Conservation (phyloP, 2,329 filamentous ascomycete species). For the Alternaria arbusti region DNA sequence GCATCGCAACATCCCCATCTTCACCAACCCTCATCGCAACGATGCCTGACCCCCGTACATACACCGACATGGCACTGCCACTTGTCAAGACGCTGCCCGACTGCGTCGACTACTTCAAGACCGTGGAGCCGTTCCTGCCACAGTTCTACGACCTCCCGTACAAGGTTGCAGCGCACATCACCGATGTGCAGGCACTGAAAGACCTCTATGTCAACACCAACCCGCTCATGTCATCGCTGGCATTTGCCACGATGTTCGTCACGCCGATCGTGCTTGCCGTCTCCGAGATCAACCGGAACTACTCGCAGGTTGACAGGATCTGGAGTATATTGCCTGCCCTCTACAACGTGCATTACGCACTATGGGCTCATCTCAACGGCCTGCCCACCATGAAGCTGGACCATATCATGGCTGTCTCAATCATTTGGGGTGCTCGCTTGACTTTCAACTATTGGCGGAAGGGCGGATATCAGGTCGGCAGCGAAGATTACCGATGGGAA, state of each 20-base stretch:
- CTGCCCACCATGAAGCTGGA: conserved; percentile 75
- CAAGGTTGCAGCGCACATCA: conserved; percentile 61
- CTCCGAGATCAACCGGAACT: conserved; percentile 89
- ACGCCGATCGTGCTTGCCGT: conserved; percentile 73
- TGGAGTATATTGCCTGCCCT: conserved; percentile 91
- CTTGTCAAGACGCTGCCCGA: conserved; percentile 73
- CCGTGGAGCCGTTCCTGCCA: conserved; percentile 79
- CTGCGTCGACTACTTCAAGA: conserved; percentile 76
- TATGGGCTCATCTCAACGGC: conserved; percentile 81
- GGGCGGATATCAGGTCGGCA: conserved; percentile 86
- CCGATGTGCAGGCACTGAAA: conserved; percentile 67
- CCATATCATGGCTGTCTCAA: conserved; percentile 71
- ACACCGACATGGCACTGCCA: conserved; percentile 63
- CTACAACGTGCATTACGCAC: conserved; percentile 82
- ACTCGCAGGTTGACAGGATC: conserved; percentile 91
- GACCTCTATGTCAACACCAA: conserved; percentile 84
- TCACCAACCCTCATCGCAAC: background rate
- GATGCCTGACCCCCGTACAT: conserved; percentile 53
- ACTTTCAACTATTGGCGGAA: conserved; percentile 98
- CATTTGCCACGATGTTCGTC: conserved; percentile 72
- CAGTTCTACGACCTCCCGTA: conserved; percentile 58
- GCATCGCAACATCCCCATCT: conserved; percentile 4
- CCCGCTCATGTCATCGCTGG: conserved; percentile 77
- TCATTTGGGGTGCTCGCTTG: conserved; percentile 85
- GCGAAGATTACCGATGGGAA: conserved; percentile 94